These are phyloP conservation scores for Cephalotrichum gorgonifer DNA, from an alignment of 2,329 filamentous ascomycete species.

Conservation along the genomic window DNA sequence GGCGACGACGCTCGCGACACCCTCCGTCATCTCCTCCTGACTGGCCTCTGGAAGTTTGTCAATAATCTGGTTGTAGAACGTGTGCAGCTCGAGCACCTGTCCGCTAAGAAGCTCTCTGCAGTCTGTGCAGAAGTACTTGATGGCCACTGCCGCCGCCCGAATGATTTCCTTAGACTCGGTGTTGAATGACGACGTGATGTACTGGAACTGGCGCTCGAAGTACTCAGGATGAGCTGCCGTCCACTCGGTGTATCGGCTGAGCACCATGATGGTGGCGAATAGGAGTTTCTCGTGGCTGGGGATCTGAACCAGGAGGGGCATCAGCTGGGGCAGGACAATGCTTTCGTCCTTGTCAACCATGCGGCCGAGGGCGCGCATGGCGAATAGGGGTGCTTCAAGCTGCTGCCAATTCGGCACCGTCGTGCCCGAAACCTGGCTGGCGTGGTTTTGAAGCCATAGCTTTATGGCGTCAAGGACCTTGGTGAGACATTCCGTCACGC, in stretches of 20 bases:
- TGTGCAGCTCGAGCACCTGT: constrained; percentile 77
- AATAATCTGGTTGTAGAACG: constrained; percentile 84
- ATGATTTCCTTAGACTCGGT: constrained; percentile 84
- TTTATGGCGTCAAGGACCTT: constrained; percentile 85
- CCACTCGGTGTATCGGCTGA: constrained; percentile 96
- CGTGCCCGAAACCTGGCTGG: constrained; percentile 58
- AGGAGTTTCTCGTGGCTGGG: constrained; percentile 95
- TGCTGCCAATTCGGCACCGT: constrained; percentile 92
- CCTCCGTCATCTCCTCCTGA: constrained; percentile 93
- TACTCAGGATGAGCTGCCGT: constrained; percentile 89
- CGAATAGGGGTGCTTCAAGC: constrained; percentile 88
- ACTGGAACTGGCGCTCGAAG: constrained; percentile 84
- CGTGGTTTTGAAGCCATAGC: constrained; percentile 77
- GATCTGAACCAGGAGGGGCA: constrained; percentile 88
- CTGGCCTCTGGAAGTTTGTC: constrained; percentile 77
- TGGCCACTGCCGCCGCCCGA: constrained; percentile 80
- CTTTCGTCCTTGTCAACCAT: constrained; percentile 89
- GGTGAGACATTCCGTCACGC: constrained; percentile 77
- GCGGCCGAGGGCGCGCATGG: constrained; percentile 88
- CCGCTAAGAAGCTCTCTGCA: constrained; percentile 78
- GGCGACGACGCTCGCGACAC: constrained; percentile 83
- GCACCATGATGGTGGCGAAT: constrained; percentile 95
- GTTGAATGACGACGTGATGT: constrained; percentile 87
- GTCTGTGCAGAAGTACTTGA: constrained; percentile 96
- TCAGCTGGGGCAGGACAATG: constrained; percentile 79